Evolutionary conservation across 768 basidiomycete genomes (phyloP), one percentile per base, ranked within the genome.

Genomic region (Lactarius vividus): DNA sequence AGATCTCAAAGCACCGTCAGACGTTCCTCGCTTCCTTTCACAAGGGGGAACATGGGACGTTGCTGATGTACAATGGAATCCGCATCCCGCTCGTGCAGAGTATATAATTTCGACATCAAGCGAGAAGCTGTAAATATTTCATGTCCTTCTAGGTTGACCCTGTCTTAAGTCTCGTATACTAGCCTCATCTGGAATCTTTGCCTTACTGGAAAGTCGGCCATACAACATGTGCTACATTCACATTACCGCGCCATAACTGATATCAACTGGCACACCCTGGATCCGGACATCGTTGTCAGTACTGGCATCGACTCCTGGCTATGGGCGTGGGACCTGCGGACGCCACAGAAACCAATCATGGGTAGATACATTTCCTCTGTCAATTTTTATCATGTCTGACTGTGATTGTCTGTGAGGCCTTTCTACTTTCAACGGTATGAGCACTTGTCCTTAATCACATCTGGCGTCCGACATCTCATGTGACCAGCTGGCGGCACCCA

Each of bases 31-130:
- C 15, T 98, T 96, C 74, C 83, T 99, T 10, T 96, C 96, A 16
- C 96, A 99, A 77, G 94, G 94, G 2, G 96, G 95, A 1, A 93
- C 92, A 6, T 98, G 95, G 94, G 92, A 96, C 71, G 94, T 97
- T 13, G 91, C 92, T 0, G 92, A 95, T 72, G 91, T 94, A 0
- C 91, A 93, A 70, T 96, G 93, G 94, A 94, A 94, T 68, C 94
- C 94, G 0, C 94, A 95, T 71, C 83, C 81, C 2, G 79, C 82
- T 39, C 83, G 87, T 16, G 85, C 87, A 40, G 86, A 94, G 66
- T 93, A 93, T 72, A 89, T 95, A 55, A 88, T 92, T 35, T 92
- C 91, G 2, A 94, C 94, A 0, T 94, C 92, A 2, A 89, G 89
- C 57, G 91, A 94, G 77, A 94, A 94, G 74, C 82, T 94, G 91